These are phyloP conservation scores for Nakazawaea wyomingensis DNA, from an alignment of 805 yeast species.

Conservation along the genomic window DNA sequence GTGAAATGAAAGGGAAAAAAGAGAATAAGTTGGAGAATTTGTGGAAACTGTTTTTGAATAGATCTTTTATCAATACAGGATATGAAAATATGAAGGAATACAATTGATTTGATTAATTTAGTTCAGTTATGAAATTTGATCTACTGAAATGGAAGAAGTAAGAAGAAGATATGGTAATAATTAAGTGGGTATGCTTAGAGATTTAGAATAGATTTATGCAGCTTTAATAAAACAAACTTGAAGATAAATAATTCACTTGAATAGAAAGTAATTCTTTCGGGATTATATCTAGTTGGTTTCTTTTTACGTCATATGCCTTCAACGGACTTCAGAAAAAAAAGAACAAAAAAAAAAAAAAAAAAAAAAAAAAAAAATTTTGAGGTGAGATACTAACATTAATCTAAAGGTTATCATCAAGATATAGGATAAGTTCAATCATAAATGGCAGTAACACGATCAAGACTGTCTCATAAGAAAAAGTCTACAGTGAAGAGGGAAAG, in stretches of 20 bases:
- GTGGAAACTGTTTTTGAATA: slow-evolving; percentile 53
- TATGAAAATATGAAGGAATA: slow-evolving; percentile 46
- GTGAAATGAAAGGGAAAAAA: slow-evolving; percentile 10
- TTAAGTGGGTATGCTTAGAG: background rate
- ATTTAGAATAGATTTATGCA: too few species aligned
- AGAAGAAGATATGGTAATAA: background rate
- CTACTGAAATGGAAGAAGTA: too few species aligned
- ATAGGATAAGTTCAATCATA: too few species aligned
- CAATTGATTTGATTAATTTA: slow-evolving; percentile 1
- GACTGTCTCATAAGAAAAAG: background rate
- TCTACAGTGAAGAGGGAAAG: background rate
- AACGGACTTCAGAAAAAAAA: background rate
- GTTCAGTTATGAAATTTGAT: too few species aligned
- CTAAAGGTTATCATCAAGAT: too few species aligned
- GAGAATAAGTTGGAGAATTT: slow-evolving; percentile 28
- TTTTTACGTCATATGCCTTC: too few species aligned
- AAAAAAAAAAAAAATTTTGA: background rate
- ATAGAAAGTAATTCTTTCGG: too few species aligned
- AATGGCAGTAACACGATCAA: slow-evolving; percentile 1
- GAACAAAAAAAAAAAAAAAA: too few species aligned
- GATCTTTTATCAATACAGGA: slow-evolving; percentile 61
- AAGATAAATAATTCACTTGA: too few species aligned
- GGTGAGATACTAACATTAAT: too few species aligned
- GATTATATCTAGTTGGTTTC: too few species aligned
- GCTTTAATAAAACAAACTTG: too few species aligned